Evolutionary conservation across 768 basidiomycete species (phyloP).

Genomic region (Termitomyces sp.): DNA sequence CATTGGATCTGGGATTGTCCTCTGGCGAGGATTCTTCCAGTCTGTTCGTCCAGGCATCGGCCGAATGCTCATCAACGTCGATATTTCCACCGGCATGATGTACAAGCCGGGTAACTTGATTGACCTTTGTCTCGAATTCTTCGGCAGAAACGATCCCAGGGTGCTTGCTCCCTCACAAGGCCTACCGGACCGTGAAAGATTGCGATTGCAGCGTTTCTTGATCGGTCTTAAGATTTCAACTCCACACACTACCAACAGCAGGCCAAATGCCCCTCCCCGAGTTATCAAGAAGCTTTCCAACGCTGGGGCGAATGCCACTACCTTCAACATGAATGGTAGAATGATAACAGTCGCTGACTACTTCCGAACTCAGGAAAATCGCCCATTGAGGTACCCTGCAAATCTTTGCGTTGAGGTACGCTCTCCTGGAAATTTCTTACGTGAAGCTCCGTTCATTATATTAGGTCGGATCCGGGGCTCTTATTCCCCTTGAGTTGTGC

Average conservation of each 20-base stretch:
- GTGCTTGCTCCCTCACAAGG: conserved; percentile 29
- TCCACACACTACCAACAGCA: conserved; percentile 3
- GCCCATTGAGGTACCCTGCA: conserved; percentile 39
- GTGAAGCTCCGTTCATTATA: background rate
- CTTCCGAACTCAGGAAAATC: conserved; percentile 18
- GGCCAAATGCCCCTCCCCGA: conserved; percentile 28
- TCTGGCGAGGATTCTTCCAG: conserved; percentile 84
- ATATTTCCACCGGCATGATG: conserved; percentile 76
- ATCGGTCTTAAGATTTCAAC: conserved; percentile 28
- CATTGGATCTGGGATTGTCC: conserved; percentile 60
- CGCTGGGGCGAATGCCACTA: conserved; percentile 43
- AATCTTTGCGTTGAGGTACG: conserved; percentile 53
- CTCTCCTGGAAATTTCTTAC: background rate
- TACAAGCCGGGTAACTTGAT: conserved; percentile 63
- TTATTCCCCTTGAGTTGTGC: conserved; percentile 69
- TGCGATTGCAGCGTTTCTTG: conserved; percentile 36
- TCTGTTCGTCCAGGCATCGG: conserved; percentile 67
- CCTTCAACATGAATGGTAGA: conserved; percentile 43
- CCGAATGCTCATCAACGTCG: conserved; percentile 67
- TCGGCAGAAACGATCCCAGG: conserved; percentile 32
- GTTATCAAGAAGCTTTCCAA: conserved; percentile 53
- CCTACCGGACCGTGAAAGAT: conserved; percentile 49
- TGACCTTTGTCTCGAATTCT: conserved; percentile 53
- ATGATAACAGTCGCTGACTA: conserved; percentile 17
- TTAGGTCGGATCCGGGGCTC: conserved; percentile 58